Percentiles rank a stretch among this genome's conserved stretches.
phyloP scores from a whole-genome alignment of 2,329 filamentous ascomycete genomes.

The Diaporthe caulivora region DNA sequence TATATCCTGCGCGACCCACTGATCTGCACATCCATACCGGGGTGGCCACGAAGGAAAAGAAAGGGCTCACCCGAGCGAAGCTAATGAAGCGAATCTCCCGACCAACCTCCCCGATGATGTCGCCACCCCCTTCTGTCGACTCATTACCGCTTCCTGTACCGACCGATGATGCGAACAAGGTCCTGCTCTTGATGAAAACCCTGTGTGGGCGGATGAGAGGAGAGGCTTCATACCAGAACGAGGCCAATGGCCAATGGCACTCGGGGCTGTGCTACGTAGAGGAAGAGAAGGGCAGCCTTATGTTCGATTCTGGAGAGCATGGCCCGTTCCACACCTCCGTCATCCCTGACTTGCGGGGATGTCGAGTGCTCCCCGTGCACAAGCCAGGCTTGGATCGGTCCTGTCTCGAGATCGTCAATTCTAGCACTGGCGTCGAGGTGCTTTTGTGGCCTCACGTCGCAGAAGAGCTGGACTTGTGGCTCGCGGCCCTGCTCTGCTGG shows the following conservation, averaged over 20 bases:
- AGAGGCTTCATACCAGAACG: constrained; percentile 78
- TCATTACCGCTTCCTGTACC: constrained; percentile 70
- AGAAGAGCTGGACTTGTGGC: constrained; percentile 82
- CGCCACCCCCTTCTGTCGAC: constrained; percentile 69
- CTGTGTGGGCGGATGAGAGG: constrained; percentile 85
- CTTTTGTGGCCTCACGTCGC: constrained; percentile 73
- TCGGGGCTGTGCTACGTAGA: constrained; percentile 83
- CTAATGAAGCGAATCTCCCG: constrained; percentile 68
- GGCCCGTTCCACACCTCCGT: constrained; percentile 75
- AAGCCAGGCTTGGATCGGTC: constrained; percentile 59
- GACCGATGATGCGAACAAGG: constrained; percentile 77
- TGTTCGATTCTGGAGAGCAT: constrained; percentile 79
- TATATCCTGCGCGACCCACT: constrained; percentile 49
- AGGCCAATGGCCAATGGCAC: constrained; percentile 73
- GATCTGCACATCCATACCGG: constrained; percentile 51
- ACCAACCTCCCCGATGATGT: constrained; percentile 69
- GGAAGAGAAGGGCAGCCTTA: constrained; percentile 78
- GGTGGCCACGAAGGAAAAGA: constrained; percentile 60
- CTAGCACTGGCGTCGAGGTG: constrained; percentile 69
- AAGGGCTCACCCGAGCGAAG: constrained; percentile 58
- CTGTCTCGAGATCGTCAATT: constrained; percentile 67
- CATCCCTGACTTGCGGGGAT: constrained; percentile 81
- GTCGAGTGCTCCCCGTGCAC: constrained; percentile 72
- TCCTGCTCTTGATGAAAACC: constrained; percentile 81
- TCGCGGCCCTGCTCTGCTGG: constrained; percentile 85